phyloP scores from a whole-genome alignment of 139 green algal genomes.

The Limnomonas spitsbergensis region DNA sequence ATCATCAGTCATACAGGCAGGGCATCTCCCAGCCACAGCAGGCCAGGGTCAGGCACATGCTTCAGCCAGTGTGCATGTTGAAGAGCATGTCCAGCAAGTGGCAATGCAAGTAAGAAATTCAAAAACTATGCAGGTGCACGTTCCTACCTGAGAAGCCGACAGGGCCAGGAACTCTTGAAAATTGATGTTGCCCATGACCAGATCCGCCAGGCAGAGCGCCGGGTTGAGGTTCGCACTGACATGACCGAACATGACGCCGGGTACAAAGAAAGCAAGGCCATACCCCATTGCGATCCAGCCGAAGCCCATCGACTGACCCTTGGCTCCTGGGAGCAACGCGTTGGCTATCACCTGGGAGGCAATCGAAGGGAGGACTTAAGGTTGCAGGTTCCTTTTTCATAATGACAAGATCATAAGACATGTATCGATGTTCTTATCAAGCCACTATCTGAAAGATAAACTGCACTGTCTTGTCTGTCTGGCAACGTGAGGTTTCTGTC shows the following conservation, averaged over 20 bases:
- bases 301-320: constrained; percentile 16
- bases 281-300: constrained; percentile 9
- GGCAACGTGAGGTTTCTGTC: too few species aligned
- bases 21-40: too few species aligned
- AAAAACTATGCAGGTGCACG: too few species aligned
- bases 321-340: constrained; percentile 3
- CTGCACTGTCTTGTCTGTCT: too few species aligned
- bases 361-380: too few species aligned
- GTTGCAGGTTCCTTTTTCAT: too few species aligned
- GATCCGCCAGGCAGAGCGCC: constrained; percentile 12
- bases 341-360: background rate
- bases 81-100: too few species aligned
- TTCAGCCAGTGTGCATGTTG: too few species aligned
- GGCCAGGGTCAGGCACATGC: too few species aligned
- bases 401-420: background rate
- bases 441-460: too few species aligned
- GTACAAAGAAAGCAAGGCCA: constrained; percentile 8
- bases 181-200: constrained; percentile 17
- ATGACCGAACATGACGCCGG: constrained; percentile 22
- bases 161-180: constrained; percentile 27
- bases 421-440: background rate
- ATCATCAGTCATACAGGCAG: too few species aligned
- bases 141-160: constrained; percentile 15
- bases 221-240: constrained; percentile 30
- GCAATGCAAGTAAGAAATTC: too few species aligned